Conservation (phyloP, 805 yeast genomes). For the Wickerhamiella domercqiae region DNA sequence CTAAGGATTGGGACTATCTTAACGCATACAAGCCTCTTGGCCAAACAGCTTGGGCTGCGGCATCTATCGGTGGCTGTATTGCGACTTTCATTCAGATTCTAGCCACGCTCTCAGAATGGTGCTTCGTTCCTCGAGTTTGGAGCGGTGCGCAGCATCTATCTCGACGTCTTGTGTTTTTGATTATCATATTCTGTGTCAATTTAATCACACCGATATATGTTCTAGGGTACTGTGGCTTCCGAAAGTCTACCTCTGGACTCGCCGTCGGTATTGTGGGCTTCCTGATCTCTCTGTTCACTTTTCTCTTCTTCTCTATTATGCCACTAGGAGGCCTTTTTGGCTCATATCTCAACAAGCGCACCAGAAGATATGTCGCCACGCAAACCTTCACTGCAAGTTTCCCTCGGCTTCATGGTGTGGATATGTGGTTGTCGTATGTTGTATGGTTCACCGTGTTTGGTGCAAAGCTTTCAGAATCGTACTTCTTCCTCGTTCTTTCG, state of each 20-base stretch:
- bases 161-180: slow-evolving; percentile 68
- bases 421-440: slow-evolving; percentile 91
- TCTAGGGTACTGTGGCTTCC: slow-evolving; percentile 56
- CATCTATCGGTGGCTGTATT: slow-evolving; percentile 81
- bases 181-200: slow-evolving; percentile 51
- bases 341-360: slow-evolving; percentile 70
- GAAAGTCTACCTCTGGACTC: slow-evolving; percentile 51
- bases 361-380: slow-evolving; percentile 80
- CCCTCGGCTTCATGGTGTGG: slow-evolving; percentile 65
- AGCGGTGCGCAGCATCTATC: slow-evolving; percentile 96
- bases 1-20: slow-evolving; percentile 71
- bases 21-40: slow-evolving; percentile 75
- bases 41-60: slow-evolving; percentile 84
- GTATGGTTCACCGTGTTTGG: slow-evolving; percentile 81
- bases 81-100: slow-evolving; percentile 67
- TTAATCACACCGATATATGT: slow-evolving; percentile 78
- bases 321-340: slow-evolving; percentile 95
- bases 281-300: slow-evolving; percentile 72
- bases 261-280: slow-evolving; percentile 76
- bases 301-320: slow-evolving; percentile 80
- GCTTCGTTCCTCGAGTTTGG: slow-evolving; percentile 95
- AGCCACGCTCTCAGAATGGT: slow-evolving; percentile 88
- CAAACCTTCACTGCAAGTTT: slow-evolving; percentile 93
- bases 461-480: slow-evolving; percentile 83
- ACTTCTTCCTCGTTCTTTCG: slow-evolving; percentile 77